Conservation (phyloP, 257 asterid species). For the Schizonepeta tenuifolia region DNA sequence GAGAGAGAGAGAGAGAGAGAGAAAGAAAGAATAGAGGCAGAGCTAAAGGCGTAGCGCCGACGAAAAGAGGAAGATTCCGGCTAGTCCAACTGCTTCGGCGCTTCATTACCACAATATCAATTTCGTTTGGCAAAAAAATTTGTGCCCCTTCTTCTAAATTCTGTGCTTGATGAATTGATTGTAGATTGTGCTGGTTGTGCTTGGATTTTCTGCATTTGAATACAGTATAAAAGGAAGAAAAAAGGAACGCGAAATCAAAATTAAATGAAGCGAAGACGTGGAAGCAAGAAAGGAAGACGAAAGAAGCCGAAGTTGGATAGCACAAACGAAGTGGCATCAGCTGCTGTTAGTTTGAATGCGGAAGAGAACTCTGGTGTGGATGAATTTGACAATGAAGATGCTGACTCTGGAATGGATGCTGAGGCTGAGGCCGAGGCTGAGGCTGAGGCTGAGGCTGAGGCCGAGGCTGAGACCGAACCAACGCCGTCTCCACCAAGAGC, state of each 20-base stretch:
- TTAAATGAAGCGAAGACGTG: constrained; percentile 81
- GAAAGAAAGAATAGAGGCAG: too few relatives aligned
- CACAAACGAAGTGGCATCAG: constrained; percentile 54
- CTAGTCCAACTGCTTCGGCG: neutral
- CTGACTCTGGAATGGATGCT: constrained; percentile 69
- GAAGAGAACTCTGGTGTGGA: constrained; percentile 62
- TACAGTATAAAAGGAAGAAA: neutral
- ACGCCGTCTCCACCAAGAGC: constrained; percentile 52
- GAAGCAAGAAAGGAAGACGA: constrained; percentile 67
- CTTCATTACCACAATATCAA: too few relatives aligned
- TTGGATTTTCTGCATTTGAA: constrained; percentile 21
- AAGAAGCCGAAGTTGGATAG: constrained; percentile 60
- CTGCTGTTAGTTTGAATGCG: constrained; percentile 50
- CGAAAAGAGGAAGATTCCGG: neutral
- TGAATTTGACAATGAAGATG: constrained; percentile 68
- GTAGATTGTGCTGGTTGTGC: constrained; percentile 20
- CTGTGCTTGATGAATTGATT: neutral
- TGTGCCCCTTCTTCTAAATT: too few relatives aligned
- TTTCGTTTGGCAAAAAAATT: too few relatives aligned
- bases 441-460: constrained; percentile 61
- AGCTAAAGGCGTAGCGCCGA: neutral
- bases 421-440: constrained; percentile 63
- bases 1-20: neutral
- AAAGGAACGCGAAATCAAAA: constrained; percentile 27
- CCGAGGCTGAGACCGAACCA: constrained; percentile 60